Base-by-base conservation (phyloP, 371 early-diverging fungal species). In the Rhizopus delemar region DNA sequence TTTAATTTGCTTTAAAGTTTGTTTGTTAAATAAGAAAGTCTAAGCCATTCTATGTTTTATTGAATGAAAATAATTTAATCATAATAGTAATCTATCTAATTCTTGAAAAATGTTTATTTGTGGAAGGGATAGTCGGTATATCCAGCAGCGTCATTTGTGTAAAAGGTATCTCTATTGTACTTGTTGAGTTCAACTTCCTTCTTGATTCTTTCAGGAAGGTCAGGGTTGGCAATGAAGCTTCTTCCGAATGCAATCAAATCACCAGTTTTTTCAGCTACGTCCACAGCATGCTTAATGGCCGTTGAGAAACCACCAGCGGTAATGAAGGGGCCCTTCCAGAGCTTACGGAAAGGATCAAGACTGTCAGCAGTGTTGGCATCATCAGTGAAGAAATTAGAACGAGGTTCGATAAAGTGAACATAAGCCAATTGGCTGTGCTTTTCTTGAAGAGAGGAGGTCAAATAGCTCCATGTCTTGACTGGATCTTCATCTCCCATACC, bases 191-290 rank as follows among this genome's bases (percentile, higher is more conserved):
- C 16, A 9, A 45, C 53, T 3, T 55, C 15, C 13, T 53, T 41
- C 9, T 53, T 33, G 4, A 71, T 36, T 8, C 71, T 57, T 9
- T 61, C 46, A 29, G 64, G 65, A 3, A 67, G 50, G 58, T 71
- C 71, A 28, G 65, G 68, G n/a, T 71, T 68, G 8, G 68, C 68
- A 45, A 71, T 71, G 16, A 68, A 68, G 0, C 48, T 34, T 13
- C 71, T 59, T 7, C 64, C 68, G 58, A 63, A 70, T 7, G 68
- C 60, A 38, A 71, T 59, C 65, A 71, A 46, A n/a, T 65, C 53
- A 7, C 54, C 65, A 1, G 55, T 56, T 8, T 51, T 55, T 22
- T 67, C 59, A 22, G 56, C 63, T 2, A 22, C 22, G 2, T 41
- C 53, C 8, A 63, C 38, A 28, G 62, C 57, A 12, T 55, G 59